These are phyloP conservation scores for Pyrenophora tritici-repentis DNA, from an alignment of 2,329 filamentous ascomycete genomes.

Conservation along the genomic window DNA sequence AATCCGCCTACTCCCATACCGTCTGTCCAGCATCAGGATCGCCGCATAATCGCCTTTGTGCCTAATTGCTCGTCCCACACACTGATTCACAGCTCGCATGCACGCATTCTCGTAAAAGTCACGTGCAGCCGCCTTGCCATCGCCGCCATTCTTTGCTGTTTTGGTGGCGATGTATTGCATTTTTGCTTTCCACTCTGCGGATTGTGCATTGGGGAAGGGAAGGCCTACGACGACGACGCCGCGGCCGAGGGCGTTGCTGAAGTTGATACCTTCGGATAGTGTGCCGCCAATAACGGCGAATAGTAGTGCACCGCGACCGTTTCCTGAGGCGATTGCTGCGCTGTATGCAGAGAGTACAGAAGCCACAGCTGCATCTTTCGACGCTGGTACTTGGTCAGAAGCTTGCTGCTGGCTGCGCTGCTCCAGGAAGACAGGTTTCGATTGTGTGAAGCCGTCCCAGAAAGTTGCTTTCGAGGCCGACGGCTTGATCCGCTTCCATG, in stretches of 20 bases:
- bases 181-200: constrained; percentile 91
- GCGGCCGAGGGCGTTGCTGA: constrained; percentile 85
- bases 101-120: constrained; percentile 94
- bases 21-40: constrained; percentile 80
- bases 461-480: constrained; percentile 13
- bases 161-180: constrained; percentile 80
- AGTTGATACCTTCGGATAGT: constrained; percentile 97
- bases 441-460: constrained; percentile 63
- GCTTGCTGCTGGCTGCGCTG: constrained; percentile 35
- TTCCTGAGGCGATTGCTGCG: constrained; percentile 60
- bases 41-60: constrained; percentile 88
- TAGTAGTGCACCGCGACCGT: constrained; percentile 72
- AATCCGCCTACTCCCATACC: constrained; percentile 77
- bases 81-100: constrained; percentile 97
- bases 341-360: constrained; percentile 76
- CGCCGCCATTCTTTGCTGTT: constrained; percentile 45
- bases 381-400: constrained; percentile 63
- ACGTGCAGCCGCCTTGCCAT: constrained; percentile 59
- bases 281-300: constrained; percentile 93
- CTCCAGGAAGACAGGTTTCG: constrained; percentile 59
- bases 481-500: constrained; percentile 47
- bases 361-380: constrained; percentile 62
- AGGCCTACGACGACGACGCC: constrained; percentile 91
- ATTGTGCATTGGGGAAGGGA: constrained; percentile 88
- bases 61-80: constrained; percentile 88